phyloP scores from a whole-genome alignment of 495 filamentous ascomycete species.

The Pseudomonodictys pantanalensis region DNA sequence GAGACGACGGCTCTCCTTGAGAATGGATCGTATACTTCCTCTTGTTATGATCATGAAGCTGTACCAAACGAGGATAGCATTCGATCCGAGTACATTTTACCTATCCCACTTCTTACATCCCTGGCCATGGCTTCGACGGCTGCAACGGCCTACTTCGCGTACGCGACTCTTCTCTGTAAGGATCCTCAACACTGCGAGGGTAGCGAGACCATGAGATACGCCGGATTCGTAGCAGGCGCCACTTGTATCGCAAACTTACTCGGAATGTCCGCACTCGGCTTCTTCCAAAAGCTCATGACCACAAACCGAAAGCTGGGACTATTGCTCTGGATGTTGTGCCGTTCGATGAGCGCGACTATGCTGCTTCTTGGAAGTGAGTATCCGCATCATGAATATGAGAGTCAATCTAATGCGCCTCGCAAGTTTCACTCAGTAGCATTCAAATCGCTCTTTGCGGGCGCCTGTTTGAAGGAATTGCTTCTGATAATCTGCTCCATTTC shows the following conservation, averaged over 20 bases:
- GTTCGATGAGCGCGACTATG: constrained; percentile 16
- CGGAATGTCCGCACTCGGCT: background rate
- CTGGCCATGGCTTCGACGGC: constrained; percentile 16
- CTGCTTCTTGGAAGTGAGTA: constrained; percentile 16
- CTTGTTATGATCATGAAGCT: background rate
- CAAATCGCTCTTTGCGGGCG: constrained; percentile 5
- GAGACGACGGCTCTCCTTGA: too few relatives aligned
- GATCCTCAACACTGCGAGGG: constrained; percentile 4
- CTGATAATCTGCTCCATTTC: constrained; percentile 18
- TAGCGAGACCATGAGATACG: constrained; percentile 3
- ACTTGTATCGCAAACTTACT: constrained; percentile 6
- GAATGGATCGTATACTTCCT: too few relatives aligned
- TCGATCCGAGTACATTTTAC: background rate
- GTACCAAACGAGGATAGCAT: background rate
- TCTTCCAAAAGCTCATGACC: background rate
- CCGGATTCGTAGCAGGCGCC: background rate
- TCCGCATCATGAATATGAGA: background rate
- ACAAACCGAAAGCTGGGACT: background rate
- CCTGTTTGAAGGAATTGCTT: constrained; percentile 17
- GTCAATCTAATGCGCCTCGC: background rate
- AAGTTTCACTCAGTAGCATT: background rate
- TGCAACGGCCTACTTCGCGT: constrained; percentile 11
- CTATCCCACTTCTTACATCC: constrained; percentile 4
- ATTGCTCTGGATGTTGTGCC: constrained; percentile 9
- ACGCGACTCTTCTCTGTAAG: constrained; percentile 11